These are phyloP conservation scores for Sphagnurus paluster DNA, from an alignment of 1,284 basidiomycete genomes.

Conservation along the genomic window DNA sequence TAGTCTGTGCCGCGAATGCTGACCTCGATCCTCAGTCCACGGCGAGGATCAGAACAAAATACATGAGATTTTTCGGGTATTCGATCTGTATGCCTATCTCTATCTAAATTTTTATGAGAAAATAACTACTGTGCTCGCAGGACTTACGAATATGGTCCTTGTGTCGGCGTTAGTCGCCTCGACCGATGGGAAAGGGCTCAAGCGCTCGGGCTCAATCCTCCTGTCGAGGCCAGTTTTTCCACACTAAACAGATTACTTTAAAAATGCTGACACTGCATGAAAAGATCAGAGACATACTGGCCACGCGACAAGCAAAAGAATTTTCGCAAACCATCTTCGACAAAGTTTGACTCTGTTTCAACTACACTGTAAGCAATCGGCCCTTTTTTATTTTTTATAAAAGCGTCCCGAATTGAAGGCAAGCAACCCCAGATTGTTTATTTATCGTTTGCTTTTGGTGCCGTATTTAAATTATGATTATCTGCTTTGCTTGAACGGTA, in stretches of 20 bases:
- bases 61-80: conserved; percentile 75
- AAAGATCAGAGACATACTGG: conserved; percentile 76
- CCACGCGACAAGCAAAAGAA: conserved; percentile 34
- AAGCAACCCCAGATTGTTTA: too few relatives aligned
- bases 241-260: neutral
- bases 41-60: conserved; percentile 59
- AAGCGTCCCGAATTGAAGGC: too few relatives aligned
- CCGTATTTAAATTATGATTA: too few relatives aligned
- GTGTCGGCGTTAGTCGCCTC: conserved; percentile 79
- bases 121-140: conserved; percentile 34
- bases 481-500: too few relatives aligned
- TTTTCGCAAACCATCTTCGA: conserved; percentile 34
- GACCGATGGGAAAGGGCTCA: conserved; percentile 89
- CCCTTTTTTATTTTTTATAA: neutral
- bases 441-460: too few relatives aligned
- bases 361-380: too few relatives aligned
- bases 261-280: neutral
- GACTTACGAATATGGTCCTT: conserved; percentile 84
- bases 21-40: conserved; percentile 49
- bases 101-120: conserved; percentile 6
- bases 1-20: neutral
- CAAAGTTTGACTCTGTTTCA: conserved; percentile 26
- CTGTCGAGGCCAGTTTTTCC: conserved; percentile 64
- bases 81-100: conserved; percentile 79
- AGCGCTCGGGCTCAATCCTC: conserved; percentile 81